These are phyloP conservation scores for Scleroderma bovista DNA, from an alignment of 768 basidiomycete genomes.

Conservation along the genomic window DNA sequence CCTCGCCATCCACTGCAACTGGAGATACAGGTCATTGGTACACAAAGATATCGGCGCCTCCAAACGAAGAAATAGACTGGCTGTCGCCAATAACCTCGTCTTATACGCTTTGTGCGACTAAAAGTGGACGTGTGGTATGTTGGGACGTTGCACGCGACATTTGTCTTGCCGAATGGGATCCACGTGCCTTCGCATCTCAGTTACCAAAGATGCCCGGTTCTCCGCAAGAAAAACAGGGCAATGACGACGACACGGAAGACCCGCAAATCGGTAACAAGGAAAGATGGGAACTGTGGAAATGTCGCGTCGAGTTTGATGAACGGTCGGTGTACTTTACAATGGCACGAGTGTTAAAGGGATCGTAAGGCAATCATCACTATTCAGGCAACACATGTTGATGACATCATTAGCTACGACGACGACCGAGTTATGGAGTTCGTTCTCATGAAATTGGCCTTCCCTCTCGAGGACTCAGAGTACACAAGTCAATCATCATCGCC, in stretches of 20 bases:
- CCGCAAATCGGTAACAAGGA: slow-evolving; percentile 20
- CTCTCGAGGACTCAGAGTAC: slow-evolving; percentile 40
- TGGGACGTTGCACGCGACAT: slow-evolving; percentile 65
- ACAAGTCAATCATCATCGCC: slow-evolving; percentile 12
- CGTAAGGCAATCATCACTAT: slow-evolving; percentile 32
- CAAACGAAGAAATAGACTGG: slow-evolving; percentile 70
- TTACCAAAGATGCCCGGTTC: slow-evolving; percentile 1
- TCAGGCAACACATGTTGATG: slow-evolving; percentile 2
- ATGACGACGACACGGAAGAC: slow-evolving; percentile 10
- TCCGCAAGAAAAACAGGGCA: slow-evolving; percentile 9
- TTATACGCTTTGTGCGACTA: slow-evolving; percentile 73
- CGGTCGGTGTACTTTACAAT: slow-evolving; percentile 70
- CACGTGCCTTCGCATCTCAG: slow-evolving; percentile 24
- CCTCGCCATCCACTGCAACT: not conserved
- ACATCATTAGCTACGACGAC: slow-evolving; percentile 44
- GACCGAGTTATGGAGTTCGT: slow-evolving; percentile 65
- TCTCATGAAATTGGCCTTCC: slow-evolving; percentile 62
- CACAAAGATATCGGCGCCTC: slow-evolving; percentile 62
- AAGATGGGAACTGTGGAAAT: slow-evolving; percentile 74
- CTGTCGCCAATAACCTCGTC: slow-evolving; percentile 70
- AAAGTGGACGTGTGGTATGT: slow-evolving; percentile 69
- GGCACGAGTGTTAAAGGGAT: slow-evolving; percentile 53
- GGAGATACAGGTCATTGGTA: slow-evolving; percentile 44
- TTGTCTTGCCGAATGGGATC: slow-evolving; percentile 67
- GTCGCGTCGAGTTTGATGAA: slow-evolving; percentile 69